phyloP scores from a whole-genome alignment of 169 alveolate genomes.

The Plasmodium inui region DNA sequence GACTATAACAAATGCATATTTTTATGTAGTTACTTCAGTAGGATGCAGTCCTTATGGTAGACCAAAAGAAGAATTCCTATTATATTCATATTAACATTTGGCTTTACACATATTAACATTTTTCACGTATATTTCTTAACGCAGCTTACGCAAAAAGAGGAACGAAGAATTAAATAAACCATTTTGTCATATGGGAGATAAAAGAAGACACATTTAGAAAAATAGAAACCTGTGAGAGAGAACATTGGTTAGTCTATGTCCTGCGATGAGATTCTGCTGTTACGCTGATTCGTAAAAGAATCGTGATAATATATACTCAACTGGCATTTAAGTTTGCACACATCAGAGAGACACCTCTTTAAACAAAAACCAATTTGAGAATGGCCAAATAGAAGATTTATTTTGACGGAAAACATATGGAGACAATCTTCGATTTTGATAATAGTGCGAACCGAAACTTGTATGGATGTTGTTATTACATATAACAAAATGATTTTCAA shows the following conservation, averaged over 20 bases:
- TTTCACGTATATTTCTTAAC: not conserved
- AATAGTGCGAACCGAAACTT: not conserved
- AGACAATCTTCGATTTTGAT: not conserved
- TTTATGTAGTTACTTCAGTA: not conserved
- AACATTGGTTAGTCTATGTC: not conserved
- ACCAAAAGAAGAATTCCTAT: not conserved
- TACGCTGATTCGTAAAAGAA: not conserved
- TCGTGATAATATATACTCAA: not conserved
- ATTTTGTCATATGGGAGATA: not conserved
- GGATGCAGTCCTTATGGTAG: not conserved
- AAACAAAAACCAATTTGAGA: not conserved
- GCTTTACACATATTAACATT: not conserved
- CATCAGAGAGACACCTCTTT: not conserved
- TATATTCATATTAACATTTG: not conserved
- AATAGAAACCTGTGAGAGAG: not conserved
- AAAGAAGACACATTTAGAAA: not conserved
- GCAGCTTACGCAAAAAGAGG: not conserved
- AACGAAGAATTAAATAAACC: not conserved
- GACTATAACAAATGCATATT: not conserved
- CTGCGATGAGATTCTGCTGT: not conserved
- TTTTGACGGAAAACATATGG: not conserved
- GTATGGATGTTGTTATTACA: not conserved
- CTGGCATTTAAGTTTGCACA: not conserved
- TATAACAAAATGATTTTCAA: not conserved
- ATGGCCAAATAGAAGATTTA: not conserved